Evolutionary conservation across 1,284 basidiomycete species (phyloP).

Genomic region (Bjerkandera adusta): DNA sequence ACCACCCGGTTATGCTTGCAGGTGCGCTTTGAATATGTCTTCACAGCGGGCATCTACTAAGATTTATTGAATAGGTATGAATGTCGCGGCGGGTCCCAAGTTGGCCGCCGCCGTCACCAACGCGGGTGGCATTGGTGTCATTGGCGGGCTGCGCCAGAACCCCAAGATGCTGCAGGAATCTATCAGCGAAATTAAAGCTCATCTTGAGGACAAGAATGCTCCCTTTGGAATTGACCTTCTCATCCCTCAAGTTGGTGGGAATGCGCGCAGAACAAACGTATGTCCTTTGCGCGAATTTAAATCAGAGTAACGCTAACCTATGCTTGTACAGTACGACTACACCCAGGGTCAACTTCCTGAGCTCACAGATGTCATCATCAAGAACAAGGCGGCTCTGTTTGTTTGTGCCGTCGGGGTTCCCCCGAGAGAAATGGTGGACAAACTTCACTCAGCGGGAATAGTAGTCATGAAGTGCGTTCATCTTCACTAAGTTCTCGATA

Average conservation of each 20-base stretch:
- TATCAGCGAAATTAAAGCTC: slow-evolving; percentile 67
- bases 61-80: slow-evolving; percentile 57
- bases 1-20: slow-evolving; percentile 82
- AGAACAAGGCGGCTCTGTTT: slow-evolving; percentile 73
- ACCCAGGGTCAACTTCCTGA: slow-evolving; percentile 74
- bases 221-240: slow-evolving; percentile 85
- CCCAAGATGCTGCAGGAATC: slow-evolving; percentile 62
- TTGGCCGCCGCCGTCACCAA: slow-evolving; percentile 81
- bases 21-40: slow-evolving; percentile 31
- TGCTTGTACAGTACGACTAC: slow-evolving; percentile 58
- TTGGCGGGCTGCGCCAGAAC: slow-evolving; percentile 74
- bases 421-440: slow-evolving; percentile 78
- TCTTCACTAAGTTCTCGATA: not conserved
- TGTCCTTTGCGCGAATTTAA: slow-evolving; percentile 15
- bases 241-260: slow-evolving; percentile 77
- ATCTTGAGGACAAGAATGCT: slow-evolving; percentile 70
- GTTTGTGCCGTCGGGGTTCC: slow-evolving; percentile 87
- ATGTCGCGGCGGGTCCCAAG: slow-evolving; percentile 78
- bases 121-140: slow-evolving; percentile 77
- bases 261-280: slow-evolving; percentile 80
- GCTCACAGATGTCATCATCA: slow-evolving; percentile 79
- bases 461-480: slow-evolving; percentile 79
- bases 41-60: not conserved
- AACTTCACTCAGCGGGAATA: slow-evolving; percentile 76
- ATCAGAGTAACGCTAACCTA: not conserved